phyloP scores from a whole-genome alignment of 805 yeast genomes.

The Yarrowia bubula region DNA sequence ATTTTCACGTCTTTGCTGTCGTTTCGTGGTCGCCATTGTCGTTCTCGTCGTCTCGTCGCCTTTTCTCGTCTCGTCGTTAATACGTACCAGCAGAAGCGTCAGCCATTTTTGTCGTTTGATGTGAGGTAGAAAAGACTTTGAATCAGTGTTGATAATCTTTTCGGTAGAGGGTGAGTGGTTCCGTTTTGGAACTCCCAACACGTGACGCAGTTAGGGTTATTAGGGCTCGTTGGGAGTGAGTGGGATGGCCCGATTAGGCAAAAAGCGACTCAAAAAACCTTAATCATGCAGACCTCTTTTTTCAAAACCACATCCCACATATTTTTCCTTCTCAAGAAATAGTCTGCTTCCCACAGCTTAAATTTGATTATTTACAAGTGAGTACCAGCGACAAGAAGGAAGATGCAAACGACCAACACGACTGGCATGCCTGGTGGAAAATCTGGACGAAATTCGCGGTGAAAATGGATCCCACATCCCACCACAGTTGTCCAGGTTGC shows the following conservation, averaged over 20 bases:
- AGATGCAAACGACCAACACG: background rate
- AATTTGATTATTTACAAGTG: constrained; percentile 66
- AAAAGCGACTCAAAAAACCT: background rate
- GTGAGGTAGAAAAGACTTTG: constrained; percentile 12
- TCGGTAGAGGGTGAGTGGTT: constrained; percentile 22
- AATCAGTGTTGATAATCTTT: constrained; percentile 8
- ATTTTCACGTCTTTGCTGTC: no score
- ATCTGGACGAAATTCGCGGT: no score
- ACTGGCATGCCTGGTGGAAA: background rate
- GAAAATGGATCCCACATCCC: no score
- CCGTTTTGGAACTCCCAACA: constrained; percentile 26
- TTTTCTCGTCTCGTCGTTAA: background rate
- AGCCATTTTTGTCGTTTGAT: constrained; percentile 27
- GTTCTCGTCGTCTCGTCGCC: background rate
- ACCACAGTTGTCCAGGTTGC: no score
- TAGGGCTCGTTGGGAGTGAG: background rate
- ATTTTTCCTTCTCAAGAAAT: constrained; percentile 54
- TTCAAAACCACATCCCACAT: constrained; percentile 28
- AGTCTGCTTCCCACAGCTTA: constrained; percentile 74
- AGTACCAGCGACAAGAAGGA: background rate
- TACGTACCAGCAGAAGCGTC: constrained; percentile 27
- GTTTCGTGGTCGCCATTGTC: no score
- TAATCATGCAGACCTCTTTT: background rate
- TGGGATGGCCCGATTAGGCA: background rate
- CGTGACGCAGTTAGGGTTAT: constrained; percentile 17